Conservation (phyloP, 2,329 filamentous ascomycete genomes). For the Aspergillus glaucus region DNA sequence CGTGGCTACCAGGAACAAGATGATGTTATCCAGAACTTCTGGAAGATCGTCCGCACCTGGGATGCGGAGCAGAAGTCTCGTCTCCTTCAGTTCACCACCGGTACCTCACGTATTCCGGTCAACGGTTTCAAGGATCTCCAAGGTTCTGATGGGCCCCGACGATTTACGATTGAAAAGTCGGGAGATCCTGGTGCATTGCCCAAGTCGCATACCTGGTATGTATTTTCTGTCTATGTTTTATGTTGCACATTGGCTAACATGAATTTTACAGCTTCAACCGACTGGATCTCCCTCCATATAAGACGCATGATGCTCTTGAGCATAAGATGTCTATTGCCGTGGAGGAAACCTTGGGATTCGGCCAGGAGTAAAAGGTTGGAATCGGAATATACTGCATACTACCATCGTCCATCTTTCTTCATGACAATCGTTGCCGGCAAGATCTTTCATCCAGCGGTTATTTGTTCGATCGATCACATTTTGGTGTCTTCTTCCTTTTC, state of each 20-base stretch:
- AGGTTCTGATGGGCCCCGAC: conserved; percentile 86
- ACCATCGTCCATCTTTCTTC: not conserved
- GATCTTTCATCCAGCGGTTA: not conserved
- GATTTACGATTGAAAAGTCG: conserved; percentile 97
- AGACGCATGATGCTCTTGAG: conserved; percentile 75
- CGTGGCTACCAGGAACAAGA: conserved; percentile 96
- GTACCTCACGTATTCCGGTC: conserved; percentile 94
- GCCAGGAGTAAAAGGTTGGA: conserved; percentile 67
- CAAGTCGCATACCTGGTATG: conserved; percentile 96
- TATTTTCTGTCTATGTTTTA: conserved; percentile 24
- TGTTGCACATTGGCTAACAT: not conserved
- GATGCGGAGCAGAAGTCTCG: conserved; percentile 98
- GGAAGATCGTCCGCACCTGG: conserved; percentile 91
- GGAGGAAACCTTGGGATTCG: conserved; percentile 97
- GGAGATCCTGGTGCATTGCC: conserved; percentile 85
- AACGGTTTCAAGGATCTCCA: conserved; percentile 99
- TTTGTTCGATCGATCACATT: not conserved
- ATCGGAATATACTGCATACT: conserved; percentile 8
- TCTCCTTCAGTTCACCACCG: conserved; percentile 91
- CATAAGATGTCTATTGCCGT: conserved; percentile 93
- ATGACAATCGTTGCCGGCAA: conserved; percentile 2
- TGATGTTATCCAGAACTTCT: conserved; percentile 97
- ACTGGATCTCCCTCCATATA: conserved; percentile 89
- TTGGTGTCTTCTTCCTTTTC: conserved; percentile 2
- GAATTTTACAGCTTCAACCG: conserved; percentile 75